These are phyloP conservation scores for Pistacia vera DNA, from an alignment of 345 rosid genomes.

Conservation along the genomic window DNA sequence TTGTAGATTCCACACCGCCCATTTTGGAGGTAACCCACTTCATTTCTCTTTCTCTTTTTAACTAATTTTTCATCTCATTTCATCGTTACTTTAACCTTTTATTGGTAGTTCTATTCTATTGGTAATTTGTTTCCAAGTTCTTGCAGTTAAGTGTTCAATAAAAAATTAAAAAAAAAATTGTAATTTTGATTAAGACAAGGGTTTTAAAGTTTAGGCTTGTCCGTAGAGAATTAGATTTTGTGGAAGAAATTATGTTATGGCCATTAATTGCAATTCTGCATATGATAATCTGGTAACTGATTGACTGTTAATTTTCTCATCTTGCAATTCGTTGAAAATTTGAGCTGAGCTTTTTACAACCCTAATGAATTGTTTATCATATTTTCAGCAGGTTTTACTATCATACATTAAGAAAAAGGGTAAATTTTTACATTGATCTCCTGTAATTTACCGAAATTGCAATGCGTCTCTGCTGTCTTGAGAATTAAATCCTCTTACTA, in stretches of 20 bases:
- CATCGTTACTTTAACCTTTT: background rate
- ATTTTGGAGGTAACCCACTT: constrained; percentile 73
- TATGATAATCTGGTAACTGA: background rate
- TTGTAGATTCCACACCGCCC: constrained; percentile 89
- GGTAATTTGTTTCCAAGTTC: background rate
- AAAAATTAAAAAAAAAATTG: too few relatives aligned
- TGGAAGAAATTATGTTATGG: background rate
- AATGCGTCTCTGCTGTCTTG: background rate
- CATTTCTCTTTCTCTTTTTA: background rate
- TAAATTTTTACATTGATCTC: background rate
- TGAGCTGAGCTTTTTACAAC: background rate
- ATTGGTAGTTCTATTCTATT: background rate
- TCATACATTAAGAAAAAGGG: too few relatives aligned
- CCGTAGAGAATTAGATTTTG: background rate
- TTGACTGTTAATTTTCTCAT: background rate
- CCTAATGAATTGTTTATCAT: background rate
- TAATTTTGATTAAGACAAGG: background rate
- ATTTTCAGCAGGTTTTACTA: background rate
- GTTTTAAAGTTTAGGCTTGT: background rate
- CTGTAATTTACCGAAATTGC: background rate
- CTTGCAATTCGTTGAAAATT: background rate
- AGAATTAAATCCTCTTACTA: too few relatives aligned
- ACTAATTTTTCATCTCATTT: background rate
- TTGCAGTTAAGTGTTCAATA: background rate
- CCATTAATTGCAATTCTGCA: too few relatives aligned